These are phyloP conservation scores for Polyporus arcularius DNA, from an alignment of 768 basidiomycete genomes.

Conservation along the genomic window DNA sequence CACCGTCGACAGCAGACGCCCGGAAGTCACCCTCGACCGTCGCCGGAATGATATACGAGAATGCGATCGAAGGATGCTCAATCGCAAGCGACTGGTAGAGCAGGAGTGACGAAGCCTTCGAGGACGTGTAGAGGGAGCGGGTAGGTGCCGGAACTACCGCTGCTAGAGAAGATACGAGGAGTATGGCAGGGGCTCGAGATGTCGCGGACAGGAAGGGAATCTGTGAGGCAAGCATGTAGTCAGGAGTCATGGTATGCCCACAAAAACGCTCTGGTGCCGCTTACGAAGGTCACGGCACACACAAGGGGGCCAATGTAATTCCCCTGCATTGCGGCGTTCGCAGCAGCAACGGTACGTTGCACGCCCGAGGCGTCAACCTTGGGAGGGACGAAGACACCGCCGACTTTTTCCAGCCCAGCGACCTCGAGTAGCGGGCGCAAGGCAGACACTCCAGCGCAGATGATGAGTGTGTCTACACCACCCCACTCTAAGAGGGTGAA, in stretches of 20 bases:
- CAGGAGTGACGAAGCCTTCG: conserved; percentile 76
- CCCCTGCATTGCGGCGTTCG: conserved; percentile 54
- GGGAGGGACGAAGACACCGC: conserved; percentile 33
- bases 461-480: conserved; percentile 80
- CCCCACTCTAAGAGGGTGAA: conserved; percentile 59
- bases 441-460: conserved; percentile 84
- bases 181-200: conserved; percentile 69
- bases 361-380: conserved; percentile 58
- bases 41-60: conserved; percentile 62
- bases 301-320: conserved; percentile 76
- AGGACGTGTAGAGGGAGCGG: conserved; percentile 79
- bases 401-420: conserved; percentile 52
- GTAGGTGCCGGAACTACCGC: conserved; percentile 85
- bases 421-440: conserved; percentile 73
- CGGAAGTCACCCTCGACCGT: conserved; percentile 81
- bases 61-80: conserved; percentile 71
- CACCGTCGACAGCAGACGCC: conserved; percentile 73
- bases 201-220: conserved; percentile 71
- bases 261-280: conserved; percentile 24
- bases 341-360: conserved; percentile 55
- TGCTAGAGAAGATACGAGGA: conserved; percentile 78
- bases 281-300: conserved; percentile 70
- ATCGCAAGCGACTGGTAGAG: conserved; percentile 81
- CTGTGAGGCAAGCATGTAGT: conserved; percentile 38
- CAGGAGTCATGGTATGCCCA: not conserved